A percentile compares a stretch with the other conserved stretches of the same genome.
Conservation (phyloP, 1,284 basidiomycete genomes). For the Tylopilus orsonianus region DNA sequence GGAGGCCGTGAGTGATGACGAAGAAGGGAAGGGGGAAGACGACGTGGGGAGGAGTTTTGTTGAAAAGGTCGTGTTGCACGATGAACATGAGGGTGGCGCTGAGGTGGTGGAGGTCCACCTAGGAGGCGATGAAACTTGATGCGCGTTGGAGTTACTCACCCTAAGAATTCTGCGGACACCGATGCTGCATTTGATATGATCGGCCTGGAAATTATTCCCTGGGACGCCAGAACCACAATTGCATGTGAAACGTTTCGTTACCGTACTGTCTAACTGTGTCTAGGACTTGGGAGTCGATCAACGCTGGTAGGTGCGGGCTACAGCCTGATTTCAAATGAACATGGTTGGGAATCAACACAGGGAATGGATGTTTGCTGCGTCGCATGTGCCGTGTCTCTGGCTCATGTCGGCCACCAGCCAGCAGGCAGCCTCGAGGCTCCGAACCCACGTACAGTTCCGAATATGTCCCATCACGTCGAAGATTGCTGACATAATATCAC, state of each 20-base stretch:
- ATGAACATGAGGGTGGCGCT: slow-evolving; percentile 6
- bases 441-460: slow-evolving; percentile 7
- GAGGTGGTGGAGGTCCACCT: slow-evolving; percentile 21
- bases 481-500: slow-evolving; percentile 24
- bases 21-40: slow-evolving; percentile 31
- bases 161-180: too few species aligned
- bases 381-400: background rate
- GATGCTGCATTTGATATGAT: too few species aligned
- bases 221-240: too few species aligned
- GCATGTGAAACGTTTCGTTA: background rate
- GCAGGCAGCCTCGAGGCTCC: slow-evolving; percentile 1
- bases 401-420: background rate
- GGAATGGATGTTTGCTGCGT: too few species aligned
- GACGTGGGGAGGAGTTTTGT: slow-evolving; percentile 27
- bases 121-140: slow-evolving; percentile 8
- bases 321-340: background rate
- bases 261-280: background rate
- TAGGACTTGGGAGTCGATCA: too few species aligned
- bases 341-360: too few species aligned
- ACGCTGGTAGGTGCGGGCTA: too few species aligned
- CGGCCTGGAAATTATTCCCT: too few species aligned
- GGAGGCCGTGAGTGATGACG: slow-evolving; percentile 51
- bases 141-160: background rate
- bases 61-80: slow-evolving; percentile 29
- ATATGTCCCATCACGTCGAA: background rate